phyloP scores from a whole-genome alignment of 2,329 filamentous ascomycete genomes.

The Boeremia lycopersici region DNA sequence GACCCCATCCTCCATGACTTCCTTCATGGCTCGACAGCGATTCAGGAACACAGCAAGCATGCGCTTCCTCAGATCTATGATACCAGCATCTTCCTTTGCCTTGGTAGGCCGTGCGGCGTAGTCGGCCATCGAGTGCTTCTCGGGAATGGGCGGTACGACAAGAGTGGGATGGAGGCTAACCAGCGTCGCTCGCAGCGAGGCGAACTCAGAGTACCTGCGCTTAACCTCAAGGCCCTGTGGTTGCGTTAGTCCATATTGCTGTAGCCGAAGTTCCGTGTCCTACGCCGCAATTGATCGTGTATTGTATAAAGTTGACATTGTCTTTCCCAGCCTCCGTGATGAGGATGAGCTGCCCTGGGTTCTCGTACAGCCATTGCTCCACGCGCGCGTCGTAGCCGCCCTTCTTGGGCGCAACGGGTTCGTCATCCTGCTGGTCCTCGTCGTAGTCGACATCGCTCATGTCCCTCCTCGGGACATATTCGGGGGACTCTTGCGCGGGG shows the following conservation, averaged over 20 bases:
- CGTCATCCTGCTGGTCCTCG: conserved; percentile 50
- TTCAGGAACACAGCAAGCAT: conserved; percentile 98
- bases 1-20: conserved; percentile 88
- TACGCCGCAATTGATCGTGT: conserved; percentile 95
- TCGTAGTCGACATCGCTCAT: conserved; percentile 66
- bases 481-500: conserved; percentile 69
- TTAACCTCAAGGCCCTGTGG: conserved; percentile 89
- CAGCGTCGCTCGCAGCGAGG: conserved; percentile 84
- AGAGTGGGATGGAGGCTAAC: conserved; percentile 92
- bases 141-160: conserved; percentile 94
- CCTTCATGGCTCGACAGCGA: conserved; percentile 88
- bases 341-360: conserved; percentile 84
- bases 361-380: conserved; percentile 96
- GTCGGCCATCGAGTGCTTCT: conserved; percentile 98
- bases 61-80: conserved; percentile 94
- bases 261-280: conserved; percentile 30
- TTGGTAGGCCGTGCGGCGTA: conserved; percentile 98
- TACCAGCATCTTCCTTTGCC: conserved; percentile 95
- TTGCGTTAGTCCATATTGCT: conserved; percentile 19
- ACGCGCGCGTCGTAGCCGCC: conserved; percentile 93
- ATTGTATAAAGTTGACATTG: conserved; percentile 92
- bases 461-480: conserved; percentile 60
- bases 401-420: conserved; percentile 65
- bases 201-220: conserved; percentile 94
- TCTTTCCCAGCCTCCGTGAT: conserved; percentile 96